Conservation (phyloP, 768 basidiomycete species). For the Dentipellis sp. region DNA sequence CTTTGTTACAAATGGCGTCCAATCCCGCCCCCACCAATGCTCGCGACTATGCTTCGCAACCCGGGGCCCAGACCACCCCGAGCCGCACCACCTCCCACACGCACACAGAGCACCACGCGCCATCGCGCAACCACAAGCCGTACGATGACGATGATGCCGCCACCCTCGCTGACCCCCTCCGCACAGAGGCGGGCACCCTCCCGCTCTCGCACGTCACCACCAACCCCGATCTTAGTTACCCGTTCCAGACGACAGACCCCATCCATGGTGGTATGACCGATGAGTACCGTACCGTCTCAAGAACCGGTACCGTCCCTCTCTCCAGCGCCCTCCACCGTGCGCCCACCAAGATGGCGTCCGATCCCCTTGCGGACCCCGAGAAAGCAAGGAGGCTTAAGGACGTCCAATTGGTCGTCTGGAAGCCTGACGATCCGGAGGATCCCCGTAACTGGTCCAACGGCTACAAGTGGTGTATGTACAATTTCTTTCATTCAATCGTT, state of each 20-base stretch:
- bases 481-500: background rate
- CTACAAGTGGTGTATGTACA: slow-evolving; percentile 26
- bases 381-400: slow-evolving; percentile 24
- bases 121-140: too few relatives aligned
- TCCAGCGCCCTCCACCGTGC: slow-evolving; percentile 20
- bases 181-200: background rate
- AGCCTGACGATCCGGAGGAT: slow-evolving; percentile 29
- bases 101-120: too few relatives aligned
- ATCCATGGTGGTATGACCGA: slow-evolving; percentile 22
- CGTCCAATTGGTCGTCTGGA: slow-evolving; percentile 28
- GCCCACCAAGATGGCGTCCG: slow-evolving; percentile 16
- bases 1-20: too few relatives aligned
- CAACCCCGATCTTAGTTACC: slow-evolving; percentile 21
- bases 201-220: slow-evolving; percentile 12
- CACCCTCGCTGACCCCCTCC: background rate
- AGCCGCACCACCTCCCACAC: too few relatives aligned
- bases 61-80: too few relatives aligned
- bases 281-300: slow-evolving; percentile 24
- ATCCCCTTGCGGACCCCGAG: slow-evolving; percentile 23
- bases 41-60: too few relatives aligned
- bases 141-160: background rate
- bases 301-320: slow-evolving; percentile 21
- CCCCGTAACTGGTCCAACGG: slow-evolving; percentile 26
- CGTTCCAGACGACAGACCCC: slow-evolving; percentile 20
- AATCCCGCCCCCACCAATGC: too few relatives aligned